A percentile compares a stretch with the other conserved stretches of the same genome.
Conservation (phyloP, 345 rosid genomes). For the Populus simonii region DNA sequence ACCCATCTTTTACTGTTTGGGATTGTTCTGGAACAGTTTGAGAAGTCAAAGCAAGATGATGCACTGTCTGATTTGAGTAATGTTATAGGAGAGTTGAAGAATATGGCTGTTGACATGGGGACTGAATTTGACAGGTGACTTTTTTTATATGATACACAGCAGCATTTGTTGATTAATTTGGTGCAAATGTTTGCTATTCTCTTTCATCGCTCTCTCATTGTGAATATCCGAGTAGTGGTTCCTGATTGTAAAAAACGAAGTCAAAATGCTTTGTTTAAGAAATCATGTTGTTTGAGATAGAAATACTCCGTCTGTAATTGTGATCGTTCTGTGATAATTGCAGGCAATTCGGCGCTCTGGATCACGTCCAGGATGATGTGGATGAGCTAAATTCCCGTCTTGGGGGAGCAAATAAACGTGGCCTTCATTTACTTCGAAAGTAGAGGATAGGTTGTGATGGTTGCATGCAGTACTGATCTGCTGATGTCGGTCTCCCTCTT, state of each 20-base stretch:
- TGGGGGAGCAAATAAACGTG: conserved; percentile 54
- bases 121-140: conserved; percentile 70
- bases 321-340: conserved; percentile 4
- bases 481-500: background rate
- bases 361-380: conserved; percentile 56
- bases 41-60: conserved; percentile 80
- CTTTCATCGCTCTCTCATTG: background rate
- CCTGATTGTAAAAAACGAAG: background rate
- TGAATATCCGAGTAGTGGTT: background rate
- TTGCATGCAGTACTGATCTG: background rate
- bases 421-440: conserved; percentile 69
- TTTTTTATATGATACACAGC: background rate
- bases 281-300: background rate
- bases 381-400: conserved; percentile 68
- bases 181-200: background rate
- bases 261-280: background rate
- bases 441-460: conserved; percentile 25
- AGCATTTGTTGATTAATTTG: background rate
- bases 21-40: conserved; percentile 44
- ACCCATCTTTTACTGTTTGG: background rate
- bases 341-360: conserved; percentile 72
- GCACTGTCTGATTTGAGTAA: conserved; percentile 63
- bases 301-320: background rate
- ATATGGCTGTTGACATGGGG: conserved; percentile 88
- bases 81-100: conserved; percentile 68